Percentiles rank a stretch among this genome's conserved stretches.
phyloP scores from a whole-genome alignment of 2,329 filamentous ascomycete species.

The Alternaria sp. region DNA sequence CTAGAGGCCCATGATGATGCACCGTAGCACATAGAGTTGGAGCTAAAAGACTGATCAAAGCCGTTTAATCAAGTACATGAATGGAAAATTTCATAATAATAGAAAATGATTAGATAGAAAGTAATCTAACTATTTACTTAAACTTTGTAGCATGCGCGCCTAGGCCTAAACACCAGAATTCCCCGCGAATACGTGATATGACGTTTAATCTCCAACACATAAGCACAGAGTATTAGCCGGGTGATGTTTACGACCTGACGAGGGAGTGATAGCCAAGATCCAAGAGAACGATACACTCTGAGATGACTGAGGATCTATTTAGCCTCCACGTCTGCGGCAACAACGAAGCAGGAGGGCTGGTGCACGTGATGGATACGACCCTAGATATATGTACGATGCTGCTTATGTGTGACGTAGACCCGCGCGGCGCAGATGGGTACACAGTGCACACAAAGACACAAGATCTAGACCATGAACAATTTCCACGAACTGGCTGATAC shows the following conservation, averaged over 20 bases:
- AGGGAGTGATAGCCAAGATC: neutral
- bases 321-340: neutral
- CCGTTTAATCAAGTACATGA: too few relatives aligned
- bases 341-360: neutral
- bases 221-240: neutral
- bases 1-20: neutral
- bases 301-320: neutral
- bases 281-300: neutral
- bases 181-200: too few relatives aligned
- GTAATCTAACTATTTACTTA: too few relatives aligned
- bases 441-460: slow-evolving; percentile 9
- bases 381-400: neutral
- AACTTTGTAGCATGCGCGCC: too few relatives aligned
- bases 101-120: too few relatives aligned
- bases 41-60: too few relatives aligned
- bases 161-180: too few relatives aligned
- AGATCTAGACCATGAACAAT: slow-evolving; percentile 10
- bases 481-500: slow-evolving; percentile 36
- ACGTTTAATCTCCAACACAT: neutral
- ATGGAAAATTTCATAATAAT: too few relatives aligned
- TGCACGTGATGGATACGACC: neutral
- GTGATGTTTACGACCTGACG: neutral
- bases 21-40: neutral
- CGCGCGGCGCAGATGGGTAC: neutral
- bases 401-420: slow-evolving; percentile 1